Evolutionary conservation across 805 yeast species (phyloP), one percentile per base, ranked within the genome.

Genomic region (Candida ovalis): DNA sequence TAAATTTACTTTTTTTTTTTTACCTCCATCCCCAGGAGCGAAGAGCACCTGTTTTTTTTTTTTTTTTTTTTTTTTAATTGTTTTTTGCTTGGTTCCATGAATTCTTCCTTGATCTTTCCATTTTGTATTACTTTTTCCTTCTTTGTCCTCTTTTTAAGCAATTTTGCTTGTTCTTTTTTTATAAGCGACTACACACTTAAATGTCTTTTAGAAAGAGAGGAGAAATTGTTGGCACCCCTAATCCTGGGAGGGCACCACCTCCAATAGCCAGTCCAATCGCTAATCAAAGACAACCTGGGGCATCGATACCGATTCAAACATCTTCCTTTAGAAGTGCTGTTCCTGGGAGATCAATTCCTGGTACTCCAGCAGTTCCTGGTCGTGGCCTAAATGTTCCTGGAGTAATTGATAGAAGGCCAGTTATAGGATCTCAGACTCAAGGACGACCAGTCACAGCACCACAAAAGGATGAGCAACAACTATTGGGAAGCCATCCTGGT

Each of bases 181-280:
- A n/a, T n/a, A n/a, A n/a, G n/a, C n/a, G n/a, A 37, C 8, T 22
- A 8, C 13, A 37, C 18, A 4, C 28, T 5, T 10, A 3, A 5
- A 80, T 81, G 86, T 80, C 86, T 0, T 81, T 81, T 54, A 74
- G 84, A 57, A 79, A 73, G 55, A 71, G 85, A 66, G 75, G 81
- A 23, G 85, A 81, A 38, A 73, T 76, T 4, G 64, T 76, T 18
- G 41, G 41, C 2, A 9, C 46, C 28, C 36, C 49, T 3, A 42
- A 49, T 22, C 52, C 50, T 7, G 44, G 38, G 13, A 39, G 52
- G 27, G 37, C 42, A 5, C 43, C 28, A 19, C 30, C 41, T 19
- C 41, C 41, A n/a, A 17, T 24, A 39, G 21, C 41, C 25, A 37
- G n/a, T 3, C 40, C 40, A n/a, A 6, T 39, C 4, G 25, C 17